Evolutionary conservation across 306 rosid genomes (phyloP), one percentile per base, ranked within the genome.

Genomic region (Vigna mungo): DNA sequence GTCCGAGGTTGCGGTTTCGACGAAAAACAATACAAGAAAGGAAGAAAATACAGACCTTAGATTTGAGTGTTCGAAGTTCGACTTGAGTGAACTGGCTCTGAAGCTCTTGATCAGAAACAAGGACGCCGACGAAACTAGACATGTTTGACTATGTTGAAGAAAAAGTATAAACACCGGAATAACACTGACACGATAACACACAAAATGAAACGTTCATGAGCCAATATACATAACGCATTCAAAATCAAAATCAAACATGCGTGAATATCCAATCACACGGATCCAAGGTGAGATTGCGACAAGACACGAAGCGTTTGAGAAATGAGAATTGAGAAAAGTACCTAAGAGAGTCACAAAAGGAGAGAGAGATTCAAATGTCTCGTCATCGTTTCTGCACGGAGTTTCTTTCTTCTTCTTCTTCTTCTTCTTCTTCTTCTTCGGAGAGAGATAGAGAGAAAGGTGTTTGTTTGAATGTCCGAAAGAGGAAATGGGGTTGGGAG

Each of bases 71-170:
- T 23, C 99, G 90, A 72, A 96, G 97, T 84, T 92, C 99, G 75
- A 96, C 99, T 92, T 96, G 99, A 52, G 99, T 96, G 93, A 96
- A 96, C 83, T 93, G 98, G 87, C 93, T 87, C 83, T 96, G 99
- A 51, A 96, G 97, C 94, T 85, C 81, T 81, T 90, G 84, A 86
- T 96, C 99, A 83, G 97, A 89, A 86, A 96, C 96, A 75, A 96
- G 54, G 70, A 96, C 99, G 25, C 99, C 99, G 74, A 85, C 97
- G 74, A 87, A 96, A 80, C 96, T 46, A 73, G 99, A 96, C 99
- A 96, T 92, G 70, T 81, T 89, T 68, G 64, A 78, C 74, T 79
- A 51, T 69, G 68, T 84, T 69, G 83, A 72, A n/a, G 73, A 71
- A 71, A 55, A 79, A 53, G 36, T 52, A 43, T 74, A 74, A 76